These are phyloP conservation scores for Termitomyces sp. DNA, from an alignment of 768 basidiomycete genomes.

Conservation along the genomic window DNA sequence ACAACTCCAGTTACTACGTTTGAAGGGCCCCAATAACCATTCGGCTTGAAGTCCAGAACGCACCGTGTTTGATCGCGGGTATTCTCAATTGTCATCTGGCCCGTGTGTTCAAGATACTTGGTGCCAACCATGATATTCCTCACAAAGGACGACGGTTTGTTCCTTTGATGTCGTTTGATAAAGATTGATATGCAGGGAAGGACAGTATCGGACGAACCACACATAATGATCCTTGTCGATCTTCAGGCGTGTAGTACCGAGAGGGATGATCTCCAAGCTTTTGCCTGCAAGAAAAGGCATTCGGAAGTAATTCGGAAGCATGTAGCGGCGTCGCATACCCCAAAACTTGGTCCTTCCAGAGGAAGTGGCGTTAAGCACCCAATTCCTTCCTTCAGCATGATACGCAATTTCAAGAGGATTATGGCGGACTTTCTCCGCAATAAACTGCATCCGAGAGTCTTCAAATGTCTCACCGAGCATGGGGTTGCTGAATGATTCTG, in stretches of 20 bases:
- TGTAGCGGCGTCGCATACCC: conserved; percentile 48
- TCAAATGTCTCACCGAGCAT: conserved; percentile 90
- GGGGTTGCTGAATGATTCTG: conserved; percentile 59
- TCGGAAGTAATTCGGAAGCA: conserved; percentile 9
- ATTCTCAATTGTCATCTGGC: conserved; percentile 74
- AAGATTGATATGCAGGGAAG: background rate
- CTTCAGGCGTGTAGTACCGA: conserved; percentile 63
- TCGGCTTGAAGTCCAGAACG: conserved; percentile 80
- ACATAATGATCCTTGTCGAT: conserved; percentile 65
- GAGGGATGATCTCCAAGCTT: conserved; percentile 81
- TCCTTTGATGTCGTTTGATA: conserved; percentile 39
- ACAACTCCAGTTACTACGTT: conserved; percentile 68
- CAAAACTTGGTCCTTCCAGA: conserved; percentile 86
- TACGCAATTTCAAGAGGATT: conserved; percentile 82
- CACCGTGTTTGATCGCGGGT: conserved; percentile 49
- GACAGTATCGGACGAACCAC: conserved; percentile 45
- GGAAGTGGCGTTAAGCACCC: conserved; percentile 75
- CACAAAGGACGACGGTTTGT: conserved; percentile 84
- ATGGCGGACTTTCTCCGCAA: conserved; percentile 86
- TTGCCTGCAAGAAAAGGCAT: conserved; percentile 50
- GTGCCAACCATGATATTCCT: conserved; percentile 87
- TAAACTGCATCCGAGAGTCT: conserved; percentile 71
- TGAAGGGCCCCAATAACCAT: conserved; percentile 76
- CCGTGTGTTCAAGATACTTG: conserved; percentile 85
- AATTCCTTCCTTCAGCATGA: conserved; percentile 74